These are phyloP conservation scores for Neospora caninum DNA, from an alignment of 169 alveolate genomes.

Conservation along the genomic window DNA sequence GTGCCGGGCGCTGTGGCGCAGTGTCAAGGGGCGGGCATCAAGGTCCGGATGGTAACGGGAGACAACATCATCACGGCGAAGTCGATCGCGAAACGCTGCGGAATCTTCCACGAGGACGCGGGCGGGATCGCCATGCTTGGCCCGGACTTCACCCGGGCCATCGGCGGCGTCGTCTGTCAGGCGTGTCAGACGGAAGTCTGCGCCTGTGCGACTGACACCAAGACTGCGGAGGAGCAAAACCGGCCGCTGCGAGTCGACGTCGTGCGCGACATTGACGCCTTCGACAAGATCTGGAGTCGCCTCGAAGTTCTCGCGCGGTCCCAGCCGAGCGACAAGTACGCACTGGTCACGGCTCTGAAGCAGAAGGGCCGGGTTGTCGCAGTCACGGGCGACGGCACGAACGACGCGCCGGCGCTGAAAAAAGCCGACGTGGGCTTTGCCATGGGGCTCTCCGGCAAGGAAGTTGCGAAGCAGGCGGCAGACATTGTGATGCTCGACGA, in stretches of 20 bases:
- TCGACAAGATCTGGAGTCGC: conserved; percentile 71
- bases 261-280: conserved; percentile 79
- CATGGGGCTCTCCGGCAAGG: conserved; percentile 92
- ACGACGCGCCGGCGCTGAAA: conserved; percentile 95
- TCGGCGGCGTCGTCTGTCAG: conserved; percentile 83
- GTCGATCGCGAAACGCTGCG: conserved; percentile 89
- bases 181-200: conserved; percentile 75
- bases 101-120: conserved; percentile 75
- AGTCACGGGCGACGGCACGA: conserved; percentile 95
- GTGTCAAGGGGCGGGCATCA: conserved; percentile 88
- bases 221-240: conserved; percentile 73
- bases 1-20: conserved; percentile 87
- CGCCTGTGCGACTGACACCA: conserved; percentile 73
- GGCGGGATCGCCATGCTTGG: conserved; percentile 73
- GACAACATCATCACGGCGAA: conserved; percentile 89
- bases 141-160: conserved; percentile 63
- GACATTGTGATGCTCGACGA: conserved; percentile 91
- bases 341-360: conserved; percentile 78
- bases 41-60: conserved; percentile 92
- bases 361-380: conserved; percentile 87
- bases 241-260: conserved; percentile 79
- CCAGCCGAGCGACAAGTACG: conserved; percentile 91
- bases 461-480: conserved; percentile 93
- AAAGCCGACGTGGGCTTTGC: conserved; percentile 95
- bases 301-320: conserved; percentile 91